phyloP scores from a whole-genome alignment of 441 rosid species.

The Syzygium syzygioides region DNA sequence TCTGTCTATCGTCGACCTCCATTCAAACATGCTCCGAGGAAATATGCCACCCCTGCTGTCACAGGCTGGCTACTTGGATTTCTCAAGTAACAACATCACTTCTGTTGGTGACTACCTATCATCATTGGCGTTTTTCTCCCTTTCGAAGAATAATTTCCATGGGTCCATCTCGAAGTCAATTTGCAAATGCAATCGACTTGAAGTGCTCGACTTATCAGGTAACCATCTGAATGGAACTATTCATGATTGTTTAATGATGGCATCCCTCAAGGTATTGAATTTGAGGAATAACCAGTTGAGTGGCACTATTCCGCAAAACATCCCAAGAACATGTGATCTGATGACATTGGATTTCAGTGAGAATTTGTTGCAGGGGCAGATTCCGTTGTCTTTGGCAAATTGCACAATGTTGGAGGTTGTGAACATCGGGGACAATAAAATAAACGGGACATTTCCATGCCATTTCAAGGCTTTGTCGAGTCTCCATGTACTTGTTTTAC shows the following conservation, averaged over 20 bases:
- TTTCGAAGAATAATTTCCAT: slow-evolving; percentile 7
- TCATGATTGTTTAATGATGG: slow-evolving; percentile 9
- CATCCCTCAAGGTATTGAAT: neutral
- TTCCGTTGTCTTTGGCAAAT: neutral
- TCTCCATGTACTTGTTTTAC: no score
- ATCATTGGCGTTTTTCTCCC: slow-evolving; percentile 3
- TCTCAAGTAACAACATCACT: no score
- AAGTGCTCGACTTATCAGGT: slow-evolving; percentile 19
- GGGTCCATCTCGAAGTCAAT: slow-evolving; percentile 18
- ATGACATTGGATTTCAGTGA: neutral
- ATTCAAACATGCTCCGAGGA: neutral
- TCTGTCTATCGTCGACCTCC: rapidly evolving
- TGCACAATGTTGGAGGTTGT: rapidly evolving
- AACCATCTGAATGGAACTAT: slow-evolving; percentile 17
- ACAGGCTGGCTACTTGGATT: no score
- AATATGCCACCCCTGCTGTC: neutral
- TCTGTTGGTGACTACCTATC: no score
- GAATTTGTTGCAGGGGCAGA: neutral
- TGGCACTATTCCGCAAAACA: neutral
- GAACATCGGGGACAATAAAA: no score
- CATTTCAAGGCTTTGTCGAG: no score
- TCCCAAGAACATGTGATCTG: neutral
- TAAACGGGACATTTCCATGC: no score
- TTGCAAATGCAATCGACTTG: neutral
- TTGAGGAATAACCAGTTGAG: neutral